Percentiles rank a stretch among this genome's conserved stretches.
Conservation (phyloP, 176 grass and related monocot species). For the Coix lacrymajobi region DNA sequence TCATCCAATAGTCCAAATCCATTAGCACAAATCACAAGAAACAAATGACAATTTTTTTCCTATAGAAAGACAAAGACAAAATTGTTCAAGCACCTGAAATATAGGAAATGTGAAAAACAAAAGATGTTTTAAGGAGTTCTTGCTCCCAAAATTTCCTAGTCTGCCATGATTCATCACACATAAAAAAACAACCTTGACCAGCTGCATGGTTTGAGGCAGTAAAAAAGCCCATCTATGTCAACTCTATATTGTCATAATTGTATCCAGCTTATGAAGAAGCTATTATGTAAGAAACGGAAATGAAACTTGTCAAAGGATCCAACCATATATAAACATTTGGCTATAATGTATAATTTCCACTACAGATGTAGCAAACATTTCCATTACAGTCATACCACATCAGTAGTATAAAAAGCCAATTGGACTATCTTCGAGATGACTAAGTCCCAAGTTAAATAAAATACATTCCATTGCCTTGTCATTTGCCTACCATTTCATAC, state of each 20-base stretch:
- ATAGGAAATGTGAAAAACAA: no score
- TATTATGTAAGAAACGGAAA: background rate
- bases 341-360: background rate
- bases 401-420: background rate
- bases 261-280: background rate
- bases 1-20: no score
- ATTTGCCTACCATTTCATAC: background rate
- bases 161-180: background rate
- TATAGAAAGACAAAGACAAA: no score
- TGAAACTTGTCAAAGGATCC: background rate
- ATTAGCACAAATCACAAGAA: no score
- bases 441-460: background rate
- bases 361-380: background rate
- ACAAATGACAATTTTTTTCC: no score
- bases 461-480: background rate
- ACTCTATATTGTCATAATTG: background rate
- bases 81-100: no score
- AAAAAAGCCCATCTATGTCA: background rate
- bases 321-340: background rate
- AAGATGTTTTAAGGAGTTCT: background rate
- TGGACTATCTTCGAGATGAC: background rate
- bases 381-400: background rate
- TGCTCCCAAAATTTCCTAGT: background rate
- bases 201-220: background rate
- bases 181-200: background rate